Evolutionary conservation across 139 green algal genomes (phyloP), one percentile per base, ranked within the genome.

Genomic region (Diplosphaera chodatii): DNA sequence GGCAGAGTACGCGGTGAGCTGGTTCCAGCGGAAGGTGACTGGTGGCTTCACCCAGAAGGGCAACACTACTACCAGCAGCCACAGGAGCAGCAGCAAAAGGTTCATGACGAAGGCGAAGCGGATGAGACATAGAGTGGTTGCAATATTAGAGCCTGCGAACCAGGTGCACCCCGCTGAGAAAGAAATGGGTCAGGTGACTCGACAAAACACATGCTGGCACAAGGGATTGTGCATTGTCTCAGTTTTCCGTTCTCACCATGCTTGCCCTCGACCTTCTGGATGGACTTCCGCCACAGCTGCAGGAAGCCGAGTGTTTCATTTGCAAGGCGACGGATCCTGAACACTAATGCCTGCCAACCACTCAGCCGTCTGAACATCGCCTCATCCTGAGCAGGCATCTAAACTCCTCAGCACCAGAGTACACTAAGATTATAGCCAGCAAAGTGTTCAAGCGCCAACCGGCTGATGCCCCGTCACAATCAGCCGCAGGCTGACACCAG

Each of bases 41-140:
- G 78, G 78, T 21, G 78, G 78, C n/a, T 75, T 70, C 55, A 64
- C 56, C 21, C 77, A 66, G 73, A 83, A 83, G n/a, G 78, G 78
- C 10, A 83, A 55, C 18, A 75, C 68, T 10, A 74, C 59, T 2
- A 74, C 31, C 1, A 31, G 32, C n/a, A 77, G 41, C 78, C 78
- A 83, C 25, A 83, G 55, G 25, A 59, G 5, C 33, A 70, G 27
- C 32, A 80, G 37, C 10, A 75, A 22, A 21, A 75, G 25, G 32
- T 80, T 83, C 4, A 83, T 41, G 20, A 69, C 28, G 8, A 83
- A 20, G 1, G 74, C 76, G 71, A 75, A 83, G 1, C 78, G 62
- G 21, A 83, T 37, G 70, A 83, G 80, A 66, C 77, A 78, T 16
- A 83, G 65, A 23, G 73, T 80, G 32, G 80, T 32, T 8, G 66